Evolutionary conservation across 768 basidiomycete species (phyloP).

Genomic region (Tylopilus subfusipes): DNA sequence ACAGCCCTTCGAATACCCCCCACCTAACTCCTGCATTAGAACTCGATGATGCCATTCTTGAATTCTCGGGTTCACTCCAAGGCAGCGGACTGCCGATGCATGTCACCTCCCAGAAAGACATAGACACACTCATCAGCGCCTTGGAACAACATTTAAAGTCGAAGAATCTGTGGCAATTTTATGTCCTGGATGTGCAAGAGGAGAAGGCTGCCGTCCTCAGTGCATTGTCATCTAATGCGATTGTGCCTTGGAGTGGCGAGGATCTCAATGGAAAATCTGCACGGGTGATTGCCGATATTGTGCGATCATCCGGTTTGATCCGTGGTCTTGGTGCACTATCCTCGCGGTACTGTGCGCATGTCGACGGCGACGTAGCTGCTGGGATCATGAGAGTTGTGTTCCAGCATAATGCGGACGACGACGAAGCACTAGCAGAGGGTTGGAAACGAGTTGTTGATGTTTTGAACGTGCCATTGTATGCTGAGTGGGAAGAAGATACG

Average conservation of each 20-base stretch:
- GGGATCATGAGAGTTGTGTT: slow-evolving; percentile 72
- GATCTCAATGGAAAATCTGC: slow-evolving; percentile 55
- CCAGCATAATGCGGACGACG: slow-evolving; percentile 41
- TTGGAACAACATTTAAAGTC: slow-evolving; percentile 58
- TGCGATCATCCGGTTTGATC: slow-evolving; percentile 53
- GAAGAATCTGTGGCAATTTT: slow-evolving; percentile 89
- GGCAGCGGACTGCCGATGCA: slow-evolving; percentile 67
- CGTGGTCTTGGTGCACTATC: slow-evolving; percentile 56
- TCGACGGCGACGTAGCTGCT: slow-evolving; percentile 64
- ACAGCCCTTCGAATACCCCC: slow-evolving; percentile 85
- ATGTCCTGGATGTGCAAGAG: slow-evolving; percentile 71
- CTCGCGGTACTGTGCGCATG: slow-evolving; percentile 62
- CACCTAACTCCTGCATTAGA: slow-evolving; percentile 92
- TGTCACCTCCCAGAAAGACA: slow-evolving; percentile 62
- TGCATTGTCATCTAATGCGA: slow-evolving; percentile 31
- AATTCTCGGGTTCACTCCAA: slow-evolving; percentile 68
- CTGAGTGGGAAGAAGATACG: slow-evolving; percentile 84
- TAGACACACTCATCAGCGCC: slow-evolving; percentile 61
- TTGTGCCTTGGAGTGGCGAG: slow-evolving; percentile 59
- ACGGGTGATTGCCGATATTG: slow-evolving; percentile 62
- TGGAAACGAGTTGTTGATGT: slow-evolving; percentile 83
- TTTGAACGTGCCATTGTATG: slow-evolving; percentile 84
- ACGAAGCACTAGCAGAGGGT: slow-evolving; percentile 56
- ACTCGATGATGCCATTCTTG: slow-evolving; percentile 80
- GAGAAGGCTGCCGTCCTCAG: slow-evolving; percentile 55